Conservation (phyloP, 805 yeast species). For the Myxozyma nipponensis region DNA sequence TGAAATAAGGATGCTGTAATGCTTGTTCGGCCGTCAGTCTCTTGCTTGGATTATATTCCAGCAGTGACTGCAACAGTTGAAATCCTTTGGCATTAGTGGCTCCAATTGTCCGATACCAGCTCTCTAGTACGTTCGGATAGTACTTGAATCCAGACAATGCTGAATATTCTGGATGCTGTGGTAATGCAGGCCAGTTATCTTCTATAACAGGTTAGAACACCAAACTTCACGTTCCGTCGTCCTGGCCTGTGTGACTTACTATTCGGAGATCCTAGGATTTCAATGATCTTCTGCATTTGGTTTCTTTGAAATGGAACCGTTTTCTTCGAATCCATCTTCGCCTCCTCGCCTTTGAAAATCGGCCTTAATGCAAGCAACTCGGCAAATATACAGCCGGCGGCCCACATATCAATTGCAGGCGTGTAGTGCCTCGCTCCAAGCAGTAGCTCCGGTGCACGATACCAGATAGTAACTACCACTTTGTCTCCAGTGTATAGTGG, state of each 20-base stretch:
- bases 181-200: slow-evolving; percentile 74
- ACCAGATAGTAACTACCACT: slow-evolving; percentile 52
- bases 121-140: slow-evolving; percentile 65
- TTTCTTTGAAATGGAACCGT: slow-evolving; percentile 91
- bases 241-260: slow-evolving; percentile 27
- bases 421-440: slow-evolving; percentile 42
- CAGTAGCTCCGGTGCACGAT: slow-evolving; percentile 49
- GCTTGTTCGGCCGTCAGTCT: slow-evolving; percentile 78
- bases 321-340: slow-evolving; percentile 89
- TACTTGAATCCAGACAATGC: slow-evolving; percentile 53
- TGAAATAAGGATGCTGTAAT: slow-evolving; percentile 71
- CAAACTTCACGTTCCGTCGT: neutral
- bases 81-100: slow-evolving; percentile 64
- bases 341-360: slow-evolving; percentile 95
- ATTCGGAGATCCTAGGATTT: slow-evolving; percentile 88
- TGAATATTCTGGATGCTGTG: slow-evolving; percentile 78
- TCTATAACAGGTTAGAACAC: no score
- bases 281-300: slow-evolving; percentile 85
- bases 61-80: slow-evolving; percentile 55
- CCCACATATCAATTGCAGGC: slow-evolving; percentile 58
- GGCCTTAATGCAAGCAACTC: slow-evolving; percentile 87
- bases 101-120: slow-evolving; percentile 85
- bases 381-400: slow-evolving; percentile 66
- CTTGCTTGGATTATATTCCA: slow-evolving; percentile 78
- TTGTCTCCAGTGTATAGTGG: slow-evolving; percentile 52